Evolutionary conservation across 2,329 filamentous ascomycete species (phyloP), one percentile per base, ranked within the genome.

Genomic region (Penicillium polonicum): DNA sequence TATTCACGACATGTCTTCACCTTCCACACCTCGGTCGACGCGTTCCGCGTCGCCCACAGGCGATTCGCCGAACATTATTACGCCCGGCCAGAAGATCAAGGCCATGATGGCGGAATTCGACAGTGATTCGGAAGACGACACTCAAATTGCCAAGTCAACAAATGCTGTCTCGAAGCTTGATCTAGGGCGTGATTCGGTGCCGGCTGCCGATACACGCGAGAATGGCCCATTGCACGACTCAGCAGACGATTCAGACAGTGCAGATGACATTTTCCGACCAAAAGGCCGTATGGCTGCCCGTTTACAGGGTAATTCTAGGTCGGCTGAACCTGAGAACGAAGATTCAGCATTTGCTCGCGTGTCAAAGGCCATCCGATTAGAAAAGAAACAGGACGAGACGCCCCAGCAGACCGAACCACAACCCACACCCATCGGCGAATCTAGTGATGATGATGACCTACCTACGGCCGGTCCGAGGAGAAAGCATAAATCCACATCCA

Each of bases 211-310:
- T 29, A 38, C 43, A 21, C 36, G 39, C 27, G 36, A 57, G 5
- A 51, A 55, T 25, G 53, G 62, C 33, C 45, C 49, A 5, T 58
- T 59, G 8, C 55, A 61, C 19, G 70, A 69, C 27, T 63, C 64
- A 0, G 67, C 67, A 17, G 68, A 36, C n/a, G 38, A 70, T n/a
- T 67, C 69, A n/a, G 80, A 81, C 15, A 78, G 81, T 31, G 78
- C 73, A 21, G 80, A 81, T n/a, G 78, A 81, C 35, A 78, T 74
- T 31, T 76, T 82, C 48, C 73, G 81, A 44, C 88, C 88, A 0
- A 81, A 82, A 54, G 87, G 88, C 25, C 82, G 83, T 52, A 78
- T 90, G 64, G 87, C 87, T 13, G 81, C 87, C 17, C 80, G 85
- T 51, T 85, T 91, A 81, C 81, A 83, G 60, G 81, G 69, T 27